A percentile compares a stretch with the other conserved stretches of the same genome.
Conservation (phyloP, 2,329 filamentous ascomycete species). For the Venturia nashicola region DNA sequence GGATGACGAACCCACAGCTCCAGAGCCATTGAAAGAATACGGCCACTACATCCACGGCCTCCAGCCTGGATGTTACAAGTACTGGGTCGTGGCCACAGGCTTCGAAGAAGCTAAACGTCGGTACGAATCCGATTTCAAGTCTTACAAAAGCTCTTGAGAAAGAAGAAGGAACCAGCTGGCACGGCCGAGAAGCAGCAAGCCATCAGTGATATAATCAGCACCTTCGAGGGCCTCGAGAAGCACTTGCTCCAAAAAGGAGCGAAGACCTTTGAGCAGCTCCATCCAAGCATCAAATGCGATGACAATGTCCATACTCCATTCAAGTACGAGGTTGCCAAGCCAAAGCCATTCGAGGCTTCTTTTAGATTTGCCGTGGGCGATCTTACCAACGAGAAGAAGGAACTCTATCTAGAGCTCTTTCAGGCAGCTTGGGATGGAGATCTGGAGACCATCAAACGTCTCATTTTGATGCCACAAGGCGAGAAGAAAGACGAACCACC, state of each 20-base stretch:
- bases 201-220: slow-evolving; percentile 37
- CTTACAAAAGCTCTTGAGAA: slow-evolving; percentile 15
- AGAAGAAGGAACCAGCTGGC: slow-evolving; percentile 15
- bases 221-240: slow-evolving; percentile 44
- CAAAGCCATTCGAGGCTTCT: slow-evolving; percentile 33
- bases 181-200: slow-evolving; percentile 42
- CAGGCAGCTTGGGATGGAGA: slow-evolving; percentile 66
- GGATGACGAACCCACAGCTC: slow-evolving; percentile 14
- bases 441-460: slow-evolving; percentile 48
- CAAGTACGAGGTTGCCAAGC: slow-evolving; percentile 13
- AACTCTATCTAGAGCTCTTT: slow-evolving; percentile 55
- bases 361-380: slow-evolving; percentile 39
- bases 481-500: slow-evolving; percentile 42
- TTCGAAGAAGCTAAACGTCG: slow-evolving; percentile 24
- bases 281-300: slow-evolving; percentile 36
- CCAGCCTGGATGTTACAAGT: slow-evolving; percentile 45
- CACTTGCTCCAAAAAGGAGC: slow-evolving; percentile 45
- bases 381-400: slow-evolving; percentile 40
- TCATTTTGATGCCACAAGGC: slow-evolving; percentile 50
- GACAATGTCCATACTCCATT: slow-evolving; percentile 9
- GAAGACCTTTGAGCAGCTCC: slow-evolving; percentile 53
- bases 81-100: slow-evolving; percentile 38
- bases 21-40: slow-evolving; percentile 30
- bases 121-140: slow-evolving; percentile 25
- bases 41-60: slow-evolving; percentile 39